Conservation (phyloP, 306 rosid species). For the Rosa rugosa region DNA sequence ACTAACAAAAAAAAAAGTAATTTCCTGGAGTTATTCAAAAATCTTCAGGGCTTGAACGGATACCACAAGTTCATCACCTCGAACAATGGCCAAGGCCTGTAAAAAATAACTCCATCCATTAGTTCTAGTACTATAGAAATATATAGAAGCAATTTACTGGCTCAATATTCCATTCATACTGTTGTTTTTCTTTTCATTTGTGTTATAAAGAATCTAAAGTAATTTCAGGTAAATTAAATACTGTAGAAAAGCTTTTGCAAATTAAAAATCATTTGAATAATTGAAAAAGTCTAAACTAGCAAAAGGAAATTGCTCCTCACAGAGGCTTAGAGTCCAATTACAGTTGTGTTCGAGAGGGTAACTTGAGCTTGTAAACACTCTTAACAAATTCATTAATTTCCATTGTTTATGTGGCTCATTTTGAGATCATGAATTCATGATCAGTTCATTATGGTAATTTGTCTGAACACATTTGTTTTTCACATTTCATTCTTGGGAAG, state of each 20-base stretch:
- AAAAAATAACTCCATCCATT: background rate
- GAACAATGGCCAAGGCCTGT: slow-evolving; percentile 33
- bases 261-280: background rate
- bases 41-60: background rate
- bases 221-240: background rate
- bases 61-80: slow-evolving; percentile 24
- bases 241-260: background rate
- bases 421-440: background rate
- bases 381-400: background rate
- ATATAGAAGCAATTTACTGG: background rate
- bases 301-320: background rate
- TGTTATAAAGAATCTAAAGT: background rate
- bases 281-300: background rate
- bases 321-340: too few relatives aligned
- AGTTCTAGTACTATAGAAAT: background rate
- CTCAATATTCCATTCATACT: background rate
- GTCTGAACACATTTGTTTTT: background rate
- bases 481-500: background rate
- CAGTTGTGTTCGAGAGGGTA: background rate
- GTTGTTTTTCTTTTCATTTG: background rate
- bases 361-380: background rate
- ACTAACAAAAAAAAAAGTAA: background rate
- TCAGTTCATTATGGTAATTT: background rate
- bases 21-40: background rate
- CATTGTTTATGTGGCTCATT: background rate